These are phyloP conservation scores for Amanita polypyramis DNA, from an alignment of 768 basidiomycete genomes.

Conservation along the genomic window DNA sequence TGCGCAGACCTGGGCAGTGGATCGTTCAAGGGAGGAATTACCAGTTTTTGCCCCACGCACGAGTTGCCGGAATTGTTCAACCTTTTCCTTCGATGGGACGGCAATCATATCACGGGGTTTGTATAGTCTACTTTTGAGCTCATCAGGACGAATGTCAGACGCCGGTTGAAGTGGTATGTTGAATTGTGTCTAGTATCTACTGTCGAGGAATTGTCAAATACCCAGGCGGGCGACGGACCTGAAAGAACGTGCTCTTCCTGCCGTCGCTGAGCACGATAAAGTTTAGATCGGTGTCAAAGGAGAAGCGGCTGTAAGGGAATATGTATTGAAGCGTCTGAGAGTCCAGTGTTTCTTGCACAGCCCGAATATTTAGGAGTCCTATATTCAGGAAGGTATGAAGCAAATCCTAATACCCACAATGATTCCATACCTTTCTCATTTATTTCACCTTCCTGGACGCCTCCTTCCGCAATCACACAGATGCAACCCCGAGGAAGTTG, in stretches of 20 bases:
- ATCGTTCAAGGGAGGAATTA: conserved; percentile 40
- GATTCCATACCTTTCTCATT: conserved; percentile 38
- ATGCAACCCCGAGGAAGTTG: conserved; percentile 58
- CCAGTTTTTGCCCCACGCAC: conserved; percentile 53
- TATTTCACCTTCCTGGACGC: conserved; percentile 58
- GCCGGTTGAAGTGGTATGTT: conserved; percentile 36
- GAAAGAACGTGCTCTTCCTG: conserved; percentile 61
- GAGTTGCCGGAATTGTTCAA: conserved; percentile 47
- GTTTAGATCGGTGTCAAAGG: conserved; percentile 66
- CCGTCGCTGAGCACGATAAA: conserved; percentile 56
- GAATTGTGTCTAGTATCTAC: conserved; percentile 41
- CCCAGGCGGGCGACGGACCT: conserved; percentile 28
- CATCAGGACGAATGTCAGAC: conserved; percentile 7
- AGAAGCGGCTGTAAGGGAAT: conserved; percentile 68
- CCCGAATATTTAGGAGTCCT: conserved; percentile 57
- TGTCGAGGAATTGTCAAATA: neutral
- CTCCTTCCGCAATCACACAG: conserved; percentile 55
- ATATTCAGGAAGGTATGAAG: neutral
- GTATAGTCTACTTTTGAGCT: conserved; percentile 30
- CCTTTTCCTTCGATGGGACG: conserved; percentile 34
- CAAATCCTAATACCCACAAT: conserved; percentile 1
- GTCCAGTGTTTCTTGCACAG: conserved; percentile 53
- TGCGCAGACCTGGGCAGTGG: conserved; percentile 44
- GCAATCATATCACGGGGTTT: conserved; percentile 31
- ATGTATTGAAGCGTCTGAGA: conserved; percentile 60